Evolutionary conservation across 208 protist species (phyloP), one percentile per base, ranked within the genome.

Genomic region (Balamuthia mandrillaris): DNA sequence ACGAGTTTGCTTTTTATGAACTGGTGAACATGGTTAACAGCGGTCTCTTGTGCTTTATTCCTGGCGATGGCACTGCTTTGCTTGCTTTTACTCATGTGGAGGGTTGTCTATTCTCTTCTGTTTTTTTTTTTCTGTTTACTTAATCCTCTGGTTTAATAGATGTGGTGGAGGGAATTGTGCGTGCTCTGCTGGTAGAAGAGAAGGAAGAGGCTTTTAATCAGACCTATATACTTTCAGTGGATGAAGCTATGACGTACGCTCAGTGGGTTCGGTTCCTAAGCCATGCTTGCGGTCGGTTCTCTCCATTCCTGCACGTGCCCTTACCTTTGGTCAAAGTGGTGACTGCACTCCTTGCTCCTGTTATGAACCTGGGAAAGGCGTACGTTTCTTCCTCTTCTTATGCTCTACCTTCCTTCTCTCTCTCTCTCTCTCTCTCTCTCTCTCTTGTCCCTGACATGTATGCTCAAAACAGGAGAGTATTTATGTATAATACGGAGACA

Each of bases 1-100:
- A 78, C 45, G 52, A 60, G 45, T 78, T 78, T 49, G 58, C 68
- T 49, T 60, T 78, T 33, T 78, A 58, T 33, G 68, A 78, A 49
- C 47, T 78, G 45, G 58, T 78, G 68, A 31, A 78, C 10, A 78
- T 78, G 68, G 58, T 78, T 49, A 78, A 78, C 47, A 60, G 45
- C 9, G 68, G 68, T 33, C 68, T 78, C 2, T 49, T 78, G 3
- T 78, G 68, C 47, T 78, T 78, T 49, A 78, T 78, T 18, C 68
- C 68, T 27, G 68, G 68, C 21, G 58, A 49, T 27, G 68, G 68
- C 2, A 42, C 52, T 42, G 68, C 68, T 16, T 49, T 44, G 47
- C 68, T 78, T 21, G 58, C 58, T 42, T 78, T 60, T 33, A 78
- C 68, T 7, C 68, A 78, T 21, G 68, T 78, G 24, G 68, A 78